Conservation (phyloP, 2,329 filamentous ascomycete species). For the Ceratocystis ficicola region DNA sequence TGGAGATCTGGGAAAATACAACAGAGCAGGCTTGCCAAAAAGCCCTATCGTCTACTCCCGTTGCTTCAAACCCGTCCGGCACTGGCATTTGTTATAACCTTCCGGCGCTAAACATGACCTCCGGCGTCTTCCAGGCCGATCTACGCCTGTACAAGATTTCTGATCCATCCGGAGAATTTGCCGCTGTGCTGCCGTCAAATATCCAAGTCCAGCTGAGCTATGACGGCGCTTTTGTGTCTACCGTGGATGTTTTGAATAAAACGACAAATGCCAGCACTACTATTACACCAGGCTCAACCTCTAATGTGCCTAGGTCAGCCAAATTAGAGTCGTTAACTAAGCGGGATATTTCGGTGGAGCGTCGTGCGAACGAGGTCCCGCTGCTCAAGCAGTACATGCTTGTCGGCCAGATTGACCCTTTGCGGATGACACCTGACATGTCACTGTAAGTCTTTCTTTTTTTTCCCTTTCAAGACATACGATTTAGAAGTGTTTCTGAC, state of each 20-base stretch:
- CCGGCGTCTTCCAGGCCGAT: constrained; percentile 65
- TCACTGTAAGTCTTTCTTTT: constrained; percentile 42
- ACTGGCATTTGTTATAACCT: constrained; percentile 76
- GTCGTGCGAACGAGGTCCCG: constrained; percentile 19
- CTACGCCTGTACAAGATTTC: constrained; percentile 61
- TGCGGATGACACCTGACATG: constrained; percentile 43
- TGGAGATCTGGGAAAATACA: constrained; percentile 43
- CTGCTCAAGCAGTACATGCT: constrained; percentile 55
- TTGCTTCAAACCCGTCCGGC: constrained; percentile 60
- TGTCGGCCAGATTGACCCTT: constrained; percentile 53
- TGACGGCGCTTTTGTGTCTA: constrained; percentile 41
- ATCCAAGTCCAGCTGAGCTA: constrained; percentile 46
- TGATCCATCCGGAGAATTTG: constrained; percentile 42
- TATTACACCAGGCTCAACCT: not conserved
- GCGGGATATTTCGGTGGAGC: constrained; percentile 23
- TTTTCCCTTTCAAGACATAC: not conserved
- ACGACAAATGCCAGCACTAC: constrained; percentile 19
- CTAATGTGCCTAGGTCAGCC: not conserved
- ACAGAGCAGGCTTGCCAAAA: constrained; percentile 48
- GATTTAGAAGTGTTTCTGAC: constrained; percentile 20
- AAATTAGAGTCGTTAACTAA: constrained; percentile 25
- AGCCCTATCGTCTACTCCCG: constrained; percentile 42
- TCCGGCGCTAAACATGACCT: constrained; percentile 52
- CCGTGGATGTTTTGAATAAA: constrained; percentile 30
- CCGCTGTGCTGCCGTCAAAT: constrained; percentile 39